Evolutionary conservation across 805 yeast species (phyloP).

Genomic region (Candida taoyuanica): DNA sequence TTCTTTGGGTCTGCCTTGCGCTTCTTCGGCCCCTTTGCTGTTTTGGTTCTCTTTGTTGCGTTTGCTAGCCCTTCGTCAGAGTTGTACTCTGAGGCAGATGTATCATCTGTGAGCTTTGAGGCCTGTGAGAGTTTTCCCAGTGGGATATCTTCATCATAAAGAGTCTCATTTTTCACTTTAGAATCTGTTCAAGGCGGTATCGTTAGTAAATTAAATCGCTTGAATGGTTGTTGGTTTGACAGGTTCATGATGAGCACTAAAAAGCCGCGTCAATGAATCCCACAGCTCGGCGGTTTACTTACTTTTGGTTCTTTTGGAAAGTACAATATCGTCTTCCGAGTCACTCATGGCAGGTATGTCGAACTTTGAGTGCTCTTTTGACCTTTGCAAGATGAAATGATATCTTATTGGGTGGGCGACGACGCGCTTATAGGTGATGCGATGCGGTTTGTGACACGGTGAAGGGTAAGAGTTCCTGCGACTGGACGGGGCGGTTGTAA

Average conservation of each 20-base stretch:
- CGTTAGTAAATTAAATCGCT: constrained; percentile 1
- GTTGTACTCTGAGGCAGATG: constrained; percentile 23
- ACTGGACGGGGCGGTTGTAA: too few relatives aligned
- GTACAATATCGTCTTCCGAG: constrained; percentile 31
- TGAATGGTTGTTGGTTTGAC: background rate
- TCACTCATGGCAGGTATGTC: constrained; percentile 28
- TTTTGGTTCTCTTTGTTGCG: constrained; percentile 3
- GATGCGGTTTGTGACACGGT: too few relatives aligned
- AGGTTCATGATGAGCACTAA: background rate
- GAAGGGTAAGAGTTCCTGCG: too few relatives aligned
- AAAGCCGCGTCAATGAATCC: background rate
- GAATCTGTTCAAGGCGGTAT: background rate
- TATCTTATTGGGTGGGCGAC: too few relatives aligned
- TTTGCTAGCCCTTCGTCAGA: constrained; percentile 22
- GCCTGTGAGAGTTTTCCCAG: constrained; percentile 13
- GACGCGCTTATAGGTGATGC: too few relatives aligned
- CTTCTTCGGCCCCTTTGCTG: constrained; percentile 4
- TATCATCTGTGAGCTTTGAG: constrained; percentile 10
- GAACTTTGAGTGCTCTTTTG: too few relatives aligned
- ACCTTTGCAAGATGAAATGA: too few relatives aligned
- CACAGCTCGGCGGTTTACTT: constrained; percentile 8
- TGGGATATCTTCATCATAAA: constrained; percentile 24
- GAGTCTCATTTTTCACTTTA: constrained; percentile 8
- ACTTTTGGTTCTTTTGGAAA: constrained; percentile 23
- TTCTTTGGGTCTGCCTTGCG: constrained; percentile 5